Evolutionary conservation across 805 yeast species (phyloP).

Genomic region (Candida broadrunensis): DNA sequence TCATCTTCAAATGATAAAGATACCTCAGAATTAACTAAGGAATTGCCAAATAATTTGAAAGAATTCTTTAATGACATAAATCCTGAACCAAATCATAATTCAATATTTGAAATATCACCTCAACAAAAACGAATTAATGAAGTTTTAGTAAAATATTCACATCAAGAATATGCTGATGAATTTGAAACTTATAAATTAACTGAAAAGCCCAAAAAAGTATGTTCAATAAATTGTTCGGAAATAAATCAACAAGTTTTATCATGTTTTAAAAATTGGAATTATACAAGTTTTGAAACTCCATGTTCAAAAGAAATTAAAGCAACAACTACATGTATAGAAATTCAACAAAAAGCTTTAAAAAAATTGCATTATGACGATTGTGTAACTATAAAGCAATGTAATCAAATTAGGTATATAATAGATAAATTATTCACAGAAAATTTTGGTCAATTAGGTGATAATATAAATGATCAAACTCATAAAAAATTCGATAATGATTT

Average conservation of each 20-base stretch:
- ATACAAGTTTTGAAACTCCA: constrained; percentile 19
- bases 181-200: constrained; percentile 28
- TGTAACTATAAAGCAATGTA: constrained; percentile 31
- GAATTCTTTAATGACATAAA: constrained; percentile 28
- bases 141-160: constrained; percentile 16
- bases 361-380: constrained; percentile 35
- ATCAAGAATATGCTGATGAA: constrained; percentile 19
- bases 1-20: constrained; percentile 14
- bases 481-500: constrained; percentile 26
- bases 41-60: constrained; percentile 31
- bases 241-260: constrained; percentile 33
- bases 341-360: constrained; percentile 34
- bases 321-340: constrained; percentile 26
- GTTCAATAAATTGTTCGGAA: constrained; percentile 39
- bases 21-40: constrained; percentile 26
- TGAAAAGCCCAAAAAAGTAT: constrained; percentile 21
- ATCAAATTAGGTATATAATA: constrained; percentile 31
- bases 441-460: constrained; percentile 37
- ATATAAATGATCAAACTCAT: constrained; percentile 21
- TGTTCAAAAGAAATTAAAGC: constrained; percentile 29
- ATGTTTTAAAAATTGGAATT: constrained; percentile 32
- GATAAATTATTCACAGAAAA: constrained; percentile 33
- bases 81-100: constrained; percentile 23
- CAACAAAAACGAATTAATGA: constrained; percentile 24
- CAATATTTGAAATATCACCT: constrained; percentile 21